Base-by-base conservation (phyloP, 148 eudicot species). In the Polygonum aviculare region DNA sequence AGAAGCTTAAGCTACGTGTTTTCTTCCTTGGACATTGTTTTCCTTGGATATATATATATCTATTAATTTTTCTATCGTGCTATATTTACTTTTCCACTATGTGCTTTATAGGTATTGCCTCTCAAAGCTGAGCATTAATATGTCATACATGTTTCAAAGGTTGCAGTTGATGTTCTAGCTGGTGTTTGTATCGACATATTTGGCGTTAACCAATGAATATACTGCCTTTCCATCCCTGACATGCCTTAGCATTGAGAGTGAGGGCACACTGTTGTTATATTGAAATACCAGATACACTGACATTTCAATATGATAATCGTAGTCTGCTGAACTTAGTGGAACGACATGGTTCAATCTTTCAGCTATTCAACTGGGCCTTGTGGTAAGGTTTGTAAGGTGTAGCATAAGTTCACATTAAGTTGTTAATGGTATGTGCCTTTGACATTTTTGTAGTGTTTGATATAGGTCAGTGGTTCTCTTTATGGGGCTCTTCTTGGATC, bases 401-500 rank as follows among this genome's bases (percentile, higher is more conserved):
- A 38, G 16, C 15, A 22, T 63, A 49, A 49, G 44, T 12, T 15
- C 18, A 60, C 35, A 67, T 67, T n/a, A 67, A 35, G 72, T 12
- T 63, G 18, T 45, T 67, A 38, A 67, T 16, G 38, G 69, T 14
- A 26, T 62, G 69, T 62, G 31, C 39, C 16, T 1, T 38, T 67
- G 41, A 67, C 72, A 38, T 67, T 71, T 67, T 35, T 76, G 78
- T 78, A 80, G 55, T 62, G 50, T 39, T 31, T 74, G 63, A 60
- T 87, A 63, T 77, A 96, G 98, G 97, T 90, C 26, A 93, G 97
- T 65, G 93, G 98, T 60, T 96, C 99, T 74, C 93, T 96, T 55
- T 96, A 96, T 84, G 99, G 99, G 78, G 99, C 99, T 86, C 93
- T 96, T 80, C 83, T 93, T 65, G 98, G 99, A 76, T 96, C 95